Base-by-base conservation (phyloP, 2,329 filamentous ascomycete species). In the Zymoseptoria passerinii region DNA sequence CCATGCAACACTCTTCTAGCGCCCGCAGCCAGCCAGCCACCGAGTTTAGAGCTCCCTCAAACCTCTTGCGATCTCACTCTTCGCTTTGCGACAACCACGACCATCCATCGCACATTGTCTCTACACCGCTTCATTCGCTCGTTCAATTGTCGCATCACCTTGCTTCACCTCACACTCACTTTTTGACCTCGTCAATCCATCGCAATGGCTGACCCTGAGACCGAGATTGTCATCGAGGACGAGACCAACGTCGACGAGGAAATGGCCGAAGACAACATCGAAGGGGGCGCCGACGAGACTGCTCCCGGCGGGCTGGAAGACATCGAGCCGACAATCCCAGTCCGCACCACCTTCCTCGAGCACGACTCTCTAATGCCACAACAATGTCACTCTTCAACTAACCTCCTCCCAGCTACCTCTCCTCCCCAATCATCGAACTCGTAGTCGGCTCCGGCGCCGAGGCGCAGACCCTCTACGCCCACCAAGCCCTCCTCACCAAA, bases 401-500 rank as follows among this genome's bases (percentile, higher is more conserved):
- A 40, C 35, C 35, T 28, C 18, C 48, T n/a, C 19, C 48, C 58
- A 80, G 77, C 70, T 73, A 78, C 64, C 71, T 80, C 56, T 75
- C 75, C 66, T 79, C 76, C 20, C 75, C 78, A 0, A 77, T 80
- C 40, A 68, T 80, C 51, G 73, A 79, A 60, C 67, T 80, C 2
- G 53, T 74, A 4, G 73, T 77, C 40, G 77, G 77, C 59, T 74
- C 75, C 52, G 84, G 80, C 57, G 82, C 84, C 4, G 72, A 75
- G 1, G 79, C 82, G 66, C 84, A 83, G 8, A 78, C 84, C 29
- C 80, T 96, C 59, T 86, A 84, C 23, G 90, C 90, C 6, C 92
- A 96, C 73, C 87, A 95, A 75, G 85, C 79, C 2, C 80, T 96
- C 27, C 79, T 97, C 40, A 70, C 77, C 9, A 81, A 86, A 71